Percentiles rank a stretch among this genome's conserved stretches.
phyloP scores from a whole-genome alignment of 164 flowering plant species.

The Dillenia suffruticosa region DNA sequence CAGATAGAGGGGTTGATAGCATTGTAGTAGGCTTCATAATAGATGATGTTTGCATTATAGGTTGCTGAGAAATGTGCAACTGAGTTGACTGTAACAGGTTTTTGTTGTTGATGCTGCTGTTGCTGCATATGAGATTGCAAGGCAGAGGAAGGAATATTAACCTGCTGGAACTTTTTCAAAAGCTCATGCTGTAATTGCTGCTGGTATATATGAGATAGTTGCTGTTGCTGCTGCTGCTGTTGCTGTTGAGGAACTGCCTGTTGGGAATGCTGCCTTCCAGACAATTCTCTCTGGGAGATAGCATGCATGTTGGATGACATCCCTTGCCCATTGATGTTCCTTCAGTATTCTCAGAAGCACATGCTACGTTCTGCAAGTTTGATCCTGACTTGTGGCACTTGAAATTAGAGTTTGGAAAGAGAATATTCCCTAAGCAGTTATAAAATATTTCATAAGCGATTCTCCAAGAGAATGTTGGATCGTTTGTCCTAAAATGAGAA shows the following conservation, averaged over 20 bases:
- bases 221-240: too few species aligned
- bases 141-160: slow-evolving; percentile 33
- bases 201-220: slow-evolving; percentile 46
- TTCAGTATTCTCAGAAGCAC: slow-evolving; percentile 40
- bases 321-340: slow-evolving; percentile 65
- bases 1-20: slow-evolving; percentile 42
- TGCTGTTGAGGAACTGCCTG: slow-evolving; percentile 44
- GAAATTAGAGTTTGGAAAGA: slow-evolving; percentile 43
- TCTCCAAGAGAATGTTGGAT: too few species aligned
- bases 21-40: slow-evolving; percentile 45
- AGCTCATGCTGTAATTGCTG: slow-evolving; percentile 38
- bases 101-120: slow-evolving; percentile 34
- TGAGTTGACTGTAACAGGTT: slow-evolving; percentile 50
- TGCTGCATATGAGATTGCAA: slow-evolving; percentile 67
- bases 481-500: too few species aligned
- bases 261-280: slow-evolving; percentile 57
- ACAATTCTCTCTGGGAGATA: slow-evolving; percentile 63
- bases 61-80: slow-evolving; percentile 62
- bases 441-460: too few species aligned
- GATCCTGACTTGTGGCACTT: slow-evolving; percentile 46
- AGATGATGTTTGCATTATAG: slow-evolving; percentile 49
- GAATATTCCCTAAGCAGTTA: too few species aligned
- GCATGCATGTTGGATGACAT: slow-evolving; percentile 49
- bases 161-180: slow-evolving; percentile 45
- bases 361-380: slow-evolving; percentile 55